Evolutionary conservation across 768 basidiomycete species (phyloP), one percentile per base, ranked within the genome.

Genomic region (Lactarius psammicola): DNA sequence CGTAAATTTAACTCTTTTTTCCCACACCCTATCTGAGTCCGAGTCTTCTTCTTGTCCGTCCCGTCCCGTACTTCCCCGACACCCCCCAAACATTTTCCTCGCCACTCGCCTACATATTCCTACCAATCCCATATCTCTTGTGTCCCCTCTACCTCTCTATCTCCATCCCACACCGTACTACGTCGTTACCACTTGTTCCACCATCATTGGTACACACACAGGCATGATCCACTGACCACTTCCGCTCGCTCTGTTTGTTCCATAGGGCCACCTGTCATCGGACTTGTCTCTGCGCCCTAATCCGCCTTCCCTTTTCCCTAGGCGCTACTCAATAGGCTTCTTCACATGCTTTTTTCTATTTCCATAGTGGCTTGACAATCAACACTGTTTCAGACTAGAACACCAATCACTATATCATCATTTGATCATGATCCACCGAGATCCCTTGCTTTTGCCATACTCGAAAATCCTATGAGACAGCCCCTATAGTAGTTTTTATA

Each of bases 201-300:
- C 15, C 26, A 4, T 5, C 5, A 51, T 26, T 10, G 1, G 26
- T 51, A 51, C 26, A 26, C 26, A 26, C 49, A 26, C 49, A 6
- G 15, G 33, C 44, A 7, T 20, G 44, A 49, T 55, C 44, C 56
- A 57, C 56, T 11, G 20, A 23, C 56, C 17, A 51, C 60, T 42
- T 53, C 55, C 46, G 56, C 26, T 46, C 46, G 56, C 26, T 46
- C 57, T 15, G 20, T 49, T 34, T 51, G 49, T 51, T 23, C 49
- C 46, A 49, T 23, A 51, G 13, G 23, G 18, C 40, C 17, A 33
- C 56, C 56, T 8, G 38, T 20, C 51, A 55, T 64, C 63, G 63
- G 63, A 64, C 58, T 64, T 65, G 53, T 60, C 53, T 60, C 49
- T 42, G 53, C 64, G 58, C 64, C 64, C 63, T 38, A 23, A 28